Evolutionary conservation across 2,329 filamentous ascomycete species (phyloP).

Genomic region (Sphaerulina populicola): DNA sequence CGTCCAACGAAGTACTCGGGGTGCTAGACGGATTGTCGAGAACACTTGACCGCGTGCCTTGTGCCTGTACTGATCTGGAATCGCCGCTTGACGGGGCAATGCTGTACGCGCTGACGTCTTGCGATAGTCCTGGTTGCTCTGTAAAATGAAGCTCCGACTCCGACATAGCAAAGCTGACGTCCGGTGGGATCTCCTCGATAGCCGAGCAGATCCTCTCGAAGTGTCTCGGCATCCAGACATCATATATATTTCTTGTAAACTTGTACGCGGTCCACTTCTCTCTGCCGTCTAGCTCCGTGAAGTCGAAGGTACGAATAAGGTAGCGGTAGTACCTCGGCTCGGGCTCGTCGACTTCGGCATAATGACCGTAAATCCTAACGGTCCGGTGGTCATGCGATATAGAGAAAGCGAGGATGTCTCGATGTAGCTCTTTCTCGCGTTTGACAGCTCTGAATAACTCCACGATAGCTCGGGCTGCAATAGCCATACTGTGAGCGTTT

Average conservation of each 20-base stretch:
- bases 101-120: slow-evolving; percentile 10
- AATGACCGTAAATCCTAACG: slow-evolving; percentile 14
- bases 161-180: slow-evolving; percentile 13
- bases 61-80: neutral
- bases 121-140: slow-evolving; percentile 6
- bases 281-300: slow-evolving; percentile 8
- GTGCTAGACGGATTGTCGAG: slow-evolving; percentile 1
- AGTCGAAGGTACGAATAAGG: slow-evolving; percentile 12
- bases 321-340: slow-evolving; percentile 19
- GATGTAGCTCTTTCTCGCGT: slow-evolving; percentile 27
- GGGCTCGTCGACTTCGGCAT: slow-evolving; percentile 7
- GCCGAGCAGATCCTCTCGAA: slow-evolving; percentile 17
- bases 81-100: slow-evolving; percentile 8
- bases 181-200: slow-evolving; percentile 16
- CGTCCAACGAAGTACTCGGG: slow-evolving; percentile 5
- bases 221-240: slow-evolving; percentile 17
- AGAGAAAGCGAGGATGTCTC: slow-evolving; percentile 14
- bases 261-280: slow-evolving; percentile 19
- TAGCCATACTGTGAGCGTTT: slow-evolving; percentile 21
- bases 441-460: slow-evolving; percentile 26
- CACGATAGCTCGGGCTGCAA: slow-evolving; percentile 19
- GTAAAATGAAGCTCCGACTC: slow-evolving; percentile 2
- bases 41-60: slow-evolving; percentile 3
- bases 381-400: slow-evolving; percentile 14
- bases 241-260: slow-evolving; percentile 19